A percentile compares a stretch with the other conserved stretches of the same genome.
These are phyloP conservation scores for Zygosaccharomyces bisporus DNA, from an alignment of 805 yeast species.

Conservation along the genomic window DNA sequence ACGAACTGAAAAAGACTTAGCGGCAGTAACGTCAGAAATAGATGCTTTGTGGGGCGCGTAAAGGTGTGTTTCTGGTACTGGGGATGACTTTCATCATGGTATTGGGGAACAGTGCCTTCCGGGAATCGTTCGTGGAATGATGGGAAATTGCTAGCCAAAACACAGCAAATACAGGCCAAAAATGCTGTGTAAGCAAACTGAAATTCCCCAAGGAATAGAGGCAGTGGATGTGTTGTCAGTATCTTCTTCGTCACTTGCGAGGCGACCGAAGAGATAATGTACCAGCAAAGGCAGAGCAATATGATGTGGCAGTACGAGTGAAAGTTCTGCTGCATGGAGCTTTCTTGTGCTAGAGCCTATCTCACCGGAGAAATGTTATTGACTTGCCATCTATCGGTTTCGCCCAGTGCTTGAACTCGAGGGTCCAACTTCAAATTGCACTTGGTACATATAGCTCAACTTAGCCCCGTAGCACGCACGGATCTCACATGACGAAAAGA, in stretches of 20 bases:
- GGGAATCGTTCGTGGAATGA: slow-evolving; percentile 43
- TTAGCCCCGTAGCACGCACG: not conserved
- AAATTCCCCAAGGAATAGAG: slow-evolving; percentile 60
- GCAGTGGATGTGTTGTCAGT: slow-evolving; percentile 52
- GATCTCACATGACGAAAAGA: not conserved
- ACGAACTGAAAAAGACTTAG: slow-evolving; percentile 62
- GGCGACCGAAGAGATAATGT: slow-evolving; percentile 56
- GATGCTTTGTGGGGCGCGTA: slow-evolving; percentile 36
- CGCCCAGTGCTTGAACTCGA: not conserved
- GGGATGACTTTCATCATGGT: slow-evolving; percentile 26
- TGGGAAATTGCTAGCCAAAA: slow-evolving; percentile 35
- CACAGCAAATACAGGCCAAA: slow-evolving; percentile 41
- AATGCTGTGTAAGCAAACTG: slow-evolving; percentile 54
- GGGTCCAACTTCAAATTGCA: not conserved
- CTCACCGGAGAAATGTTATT: not conserved
- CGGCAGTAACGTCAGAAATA: slow-evolving; percentile 53
- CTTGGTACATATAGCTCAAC: not conserved
- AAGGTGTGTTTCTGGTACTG: slow-evolving; percentile 16
- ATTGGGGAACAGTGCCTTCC: slow-evolving; percentile 49
- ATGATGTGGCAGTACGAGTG: slow-evolving; percentile 30
- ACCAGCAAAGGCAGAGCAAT: slow-evolving; percentile 54
- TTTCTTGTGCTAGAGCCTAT: not conserved
- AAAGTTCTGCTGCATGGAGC: slow-evolving; percentile 1
- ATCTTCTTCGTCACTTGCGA: slow-evolving; percentile 61
- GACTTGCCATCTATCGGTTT: not conserved